Base-by-base conservation (phyloP, 106 monocot genomes). In the Xerophyta viscosa region DNA sequence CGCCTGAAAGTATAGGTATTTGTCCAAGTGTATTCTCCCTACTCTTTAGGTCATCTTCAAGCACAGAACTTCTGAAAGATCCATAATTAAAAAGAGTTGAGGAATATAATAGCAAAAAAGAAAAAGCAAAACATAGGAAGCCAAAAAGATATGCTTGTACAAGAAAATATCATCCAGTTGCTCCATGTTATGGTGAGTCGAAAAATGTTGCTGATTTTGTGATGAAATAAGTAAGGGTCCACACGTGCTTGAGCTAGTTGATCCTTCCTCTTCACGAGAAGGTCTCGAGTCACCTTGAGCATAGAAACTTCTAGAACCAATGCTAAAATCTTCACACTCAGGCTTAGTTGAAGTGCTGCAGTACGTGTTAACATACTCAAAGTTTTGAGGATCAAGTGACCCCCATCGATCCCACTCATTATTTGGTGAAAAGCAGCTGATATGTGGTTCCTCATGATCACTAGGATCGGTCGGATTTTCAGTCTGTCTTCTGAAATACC, bases 121-220 rank as follows among this genome's bases (percentile, higher is more conserved):
- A 6, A 36, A 6, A 36, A 36, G n/a, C n/a, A n/a, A n/a, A n/a
- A n/a, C n/a, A n/a, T n/a, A n/a, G n/a, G n/a, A n/a, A n/a, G n/a
- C n/a, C n/a, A n/a, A n/a, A n/a, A 61, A 42, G 46, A 61, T 61
- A 31, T 44, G 66, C 46, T 66, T 66, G 60, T 60, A 73, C 73
- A 73, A 52, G 73, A 67, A 67, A 55, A 60, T 73, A 29, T 67
- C 54, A 50, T 73, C 61, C 20, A 56, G 30, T 25, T 57, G 54
- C 66, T 67, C 61, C 74, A 67, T 25, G 61, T 31, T 61, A 28
- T 57, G n/a, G n/a, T n/a, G n/a, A n/a, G n/a, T n/a, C n/a, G n/a
- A n/a, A n/a, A n/a, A n/a, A n/a, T n/a, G n/a, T n/a, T n/a, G n/a
- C n/a, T n/a, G n/a, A n/a, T n/a, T n/a, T n/a, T n/a, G n/a, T n/a